Conservation (phyloP, 1,284 basidiomycete genomes). For the Sanghuangporus baumii region DNA sequence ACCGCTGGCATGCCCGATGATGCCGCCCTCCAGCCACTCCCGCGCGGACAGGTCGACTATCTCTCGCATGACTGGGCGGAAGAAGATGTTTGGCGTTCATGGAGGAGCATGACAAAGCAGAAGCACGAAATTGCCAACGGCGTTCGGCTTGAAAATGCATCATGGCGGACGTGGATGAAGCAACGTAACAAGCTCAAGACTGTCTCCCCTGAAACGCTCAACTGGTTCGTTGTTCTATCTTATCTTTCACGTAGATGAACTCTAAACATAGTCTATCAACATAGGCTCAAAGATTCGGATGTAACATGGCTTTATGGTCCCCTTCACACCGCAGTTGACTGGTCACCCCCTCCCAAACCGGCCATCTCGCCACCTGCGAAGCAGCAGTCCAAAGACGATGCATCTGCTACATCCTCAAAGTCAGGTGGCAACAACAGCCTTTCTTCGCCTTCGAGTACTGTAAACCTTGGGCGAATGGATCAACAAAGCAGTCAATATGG, state of each 20-base stretch:
- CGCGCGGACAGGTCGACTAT: slow-evolving; percentile 75
- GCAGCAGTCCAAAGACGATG: slow-evolving; percentile 20
- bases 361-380: slow-evolving; percentile 23
- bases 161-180: slow-evolving; percentile 99
- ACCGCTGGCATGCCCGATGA: slow-evolving; percentile 59
- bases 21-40: slow-evolving; percentile 53
- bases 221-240: slow-evolving; percentile 71
- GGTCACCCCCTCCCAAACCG: slow-evolving; percentile 49
- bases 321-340: slow-evolving; percentile 85
- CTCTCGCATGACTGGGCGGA: slow-evolving; percentile 92
- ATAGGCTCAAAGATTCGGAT: slow-evolving; percentile 97
- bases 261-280: slow-evolving; percentile 4
- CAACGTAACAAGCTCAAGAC: slow-evolving; percentile 96
- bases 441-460: slow-evolving; percentile 14
- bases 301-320: slow-evolving; percentile 99
- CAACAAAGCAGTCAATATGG: slow-evolving; percentile 2
- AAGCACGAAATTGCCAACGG: slow-evolving; percentile 99
- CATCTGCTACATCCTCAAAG: slow-evolving; percentile 24
- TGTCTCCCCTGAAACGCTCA: slow-evolving; percentile 93
- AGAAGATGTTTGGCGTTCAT: slow-evolving; percentile 97
- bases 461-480: slow-evolving; percentile 5
- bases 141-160: slow-evolving; percentile 92
- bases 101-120: slow-evolving; percentile 97
- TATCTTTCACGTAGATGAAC: not conserved
- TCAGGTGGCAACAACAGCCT: slow-evolving; percentile 30